Evolutionary conservation across 140 eudicot genomes (phyloP), one percentile per base, ranked within the genome.

Genomic region (Anethum foeniculum): DNA sequence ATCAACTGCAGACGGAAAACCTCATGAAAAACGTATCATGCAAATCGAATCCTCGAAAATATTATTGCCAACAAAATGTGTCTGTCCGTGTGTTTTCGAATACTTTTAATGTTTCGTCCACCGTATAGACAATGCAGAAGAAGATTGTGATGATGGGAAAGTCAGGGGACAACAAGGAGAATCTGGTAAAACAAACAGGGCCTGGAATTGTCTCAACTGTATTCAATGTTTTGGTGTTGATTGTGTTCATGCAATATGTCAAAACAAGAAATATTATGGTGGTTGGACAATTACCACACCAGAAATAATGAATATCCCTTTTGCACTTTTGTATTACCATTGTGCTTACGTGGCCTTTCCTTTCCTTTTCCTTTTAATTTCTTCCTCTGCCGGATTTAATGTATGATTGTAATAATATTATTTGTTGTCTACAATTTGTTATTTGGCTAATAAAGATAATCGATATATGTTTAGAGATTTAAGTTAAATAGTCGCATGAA

Each of bases 211-310:
- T 34, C 48, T 38, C 48, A 71, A 71, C 77, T 71, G 77, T 68
- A 68, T 68, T 68, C 74, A 68, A 68, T 68, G 74, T 28, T 68
- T 34, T 68, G 74, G 44, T 68, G 44, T 32, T 30, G 74, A 32
- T 13, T 68, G 27, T 68, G 43, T 30, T 14, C 41, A 68, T 32
- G 41, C 41, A 68, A 32, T 13, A 13, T 32, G 44, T 34, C 74
- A 68, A 68, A 68, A 68, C 74, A 68, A 15, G 13, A 68, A 68
- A 34, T 28, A 30, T 68, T 32, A 28, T 1, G 74, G 74, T 68
- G 74, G 74, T 68, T 68, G 74, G 74, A 68, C 43, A 68, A 68
- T 68, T 68, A 68, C 74, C 74, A 68, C 74, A 68, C 74, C 74
- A 68, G 74, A 68, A 68, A 68, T 68, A 68, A 68, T 68, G 74